Base-by-base conservation (phyloP, 306 rosid species). In the Geum urbanum region DNA sequence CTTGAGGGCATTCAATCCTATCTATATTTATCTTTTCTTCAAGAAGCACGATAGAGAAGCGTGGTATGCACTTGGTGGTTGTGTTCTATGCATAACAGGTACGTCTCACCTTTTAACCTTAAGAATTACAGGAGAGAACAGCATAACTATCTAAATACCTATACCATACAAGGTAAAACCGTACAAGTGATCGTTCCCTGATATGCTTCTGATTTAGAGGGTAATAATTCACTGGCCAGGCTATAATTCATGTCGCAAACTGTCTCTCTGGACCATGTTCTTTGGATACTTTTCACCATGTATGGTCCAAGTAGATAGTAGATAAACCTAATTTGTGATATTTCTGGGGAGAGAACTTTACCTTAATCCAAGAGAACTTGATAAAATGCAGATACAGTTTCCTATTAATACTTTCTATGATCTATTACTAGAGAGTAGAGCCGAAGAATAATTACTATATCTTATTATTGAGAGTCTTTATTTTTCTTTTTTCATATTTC, bases 1-100 rank as follows among this genome's bases (percentile, higher is more conserved):
- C 75, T 66, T 94, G 74, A 88, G 81, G 85, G 99, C 99, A 67
- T 63, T 94, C 84, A 91, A 94, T 88, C 97, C 99, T 0, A 86
- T 83, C 74, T 90, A 94, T 82, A 83, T 94, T 73, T 94, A 84
- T 80, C 86, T 74, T 47, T 94, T 94, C 96, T 90, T 94, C 88
- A 83, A 87, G 84, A 88, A 75, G 74, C 83, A 94, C 70, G 76
- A 82, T 64, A 80, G 24, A 58, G 57, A 55, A 40, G 98, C 96
- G 8, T 90, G 98, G 98, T 88, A 92, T 71, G 90, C 97, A 67
- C 97, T 94, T 63, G 98, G 98, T 69, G 98, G 98, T 77, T 94
- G 98, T 80, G 94, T 94, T 78, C 80, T 94, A 71, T 94, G 98
- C 78, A 84, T 94, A 74, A 94, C 98, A 84, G 98, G 98, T 94